phyloP scores from a whole-genome alignment of 164 flowering plant genomes.

The Annona squamosa region DNA sequence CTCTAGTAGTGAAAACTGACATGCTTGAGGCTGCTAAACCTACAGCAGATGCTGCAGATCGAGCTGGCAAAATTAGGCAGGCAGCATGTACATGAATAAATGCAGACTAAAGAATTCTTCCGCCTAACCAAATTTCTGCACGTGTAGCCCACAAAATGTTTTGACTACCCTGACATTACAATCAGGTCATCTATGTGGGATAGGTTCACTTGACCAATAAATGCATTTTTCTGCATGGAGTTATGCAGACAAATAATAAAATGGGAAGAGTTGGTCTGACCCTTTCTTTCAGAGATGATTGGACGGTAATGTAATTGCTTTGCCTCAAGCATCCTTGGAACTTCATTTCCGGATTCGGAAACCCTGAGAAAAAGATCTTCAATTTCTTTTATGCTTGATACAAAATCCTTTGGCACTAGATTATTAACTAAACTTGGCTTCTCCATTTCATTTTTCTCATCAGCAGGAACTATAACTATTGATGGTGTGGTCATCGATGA shows the following conservation, averaged over 20 bases:
- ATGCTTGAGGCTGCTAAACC: neutral
- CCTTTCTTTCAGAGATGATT: conserved; percentile 47
- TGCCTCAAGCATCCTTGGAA: conserved; percentile 96
- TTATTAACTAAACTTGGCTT: conserved; percentile 34
- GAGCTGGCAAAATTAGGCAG: neutral
- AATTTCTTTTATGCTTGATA: conserved; percentile 72
- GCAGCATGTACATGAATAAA: neutral
- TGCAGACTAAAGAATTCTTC: neutral
- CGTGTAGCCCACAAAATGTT: neutral
- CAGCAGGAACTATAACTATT: conserved; percentile 21
- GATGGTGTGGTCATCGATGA: conserved; percentile 38
- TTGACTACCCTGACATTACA: neutral
- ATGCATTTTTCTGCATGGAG: too few relatives aligned
- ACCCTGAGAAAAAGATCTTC: conserved; percentile 74
- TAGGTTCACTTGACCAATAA: too few relatives aligned
- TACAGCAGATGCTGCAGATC: neutral
- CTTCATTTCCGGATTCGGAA: conserved; percentile 85
- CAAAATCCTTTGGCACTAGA: conserved; percentile 58
- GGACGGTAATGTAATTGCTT: conserved; percentile 80
- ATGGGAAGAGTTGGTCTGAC: conserved; percentile 23
- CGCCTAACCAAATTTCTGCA: neutral
- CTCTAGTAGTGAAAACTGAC: neutral
- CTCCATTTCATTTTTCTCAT: conserved; percentile 24
- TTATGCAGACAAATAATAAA: too few relatives aligned
- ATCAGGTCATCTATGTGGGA: neutral